Conservation (phyloP, 1,284 basidiomycete species). For the Mycena citricolor region DNA sequence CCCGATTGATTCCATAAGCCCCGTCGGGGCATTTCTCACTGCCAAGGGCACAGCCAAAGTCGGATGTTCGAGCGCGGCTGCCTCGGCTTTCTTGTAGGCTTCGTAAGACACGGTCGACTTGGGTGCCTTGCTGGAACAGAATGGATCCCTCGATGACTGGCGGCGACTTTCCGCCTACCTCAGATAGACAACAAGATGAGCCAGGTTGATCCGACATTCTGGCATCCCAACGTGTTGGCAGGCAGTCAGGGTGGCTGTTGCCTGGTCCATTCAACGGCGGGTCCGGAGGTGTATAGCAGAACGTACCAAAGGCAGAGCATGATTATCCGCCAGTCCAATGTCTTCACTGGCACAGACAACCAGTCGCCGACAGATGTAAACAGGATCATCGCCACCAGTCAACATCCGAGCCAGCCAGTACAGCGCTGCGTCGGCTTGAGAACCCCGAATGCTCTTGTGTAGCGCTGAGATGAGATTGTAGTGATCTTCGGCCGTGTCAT, state of each 20-base stretch:
- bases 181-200: slow-evolving; percentile 81
- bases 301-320: slow-evolving; percentile 70
- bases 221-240: slow-evolving; percentile 87
- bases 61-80: slow-evolving; percentile 52
- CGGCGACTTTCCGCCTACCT: too few species aligned
- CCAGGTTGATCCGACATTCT: slow-evolving; percentile 75
- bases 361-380: slow-evolving; percentile 81
- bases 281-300: neutral
- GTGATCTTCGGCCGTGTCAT: slow-evolving; percentile 74
- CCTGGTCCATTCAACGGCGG: slow-evolving; percentile 41
- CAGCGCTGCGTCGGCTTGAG: slow-evolving; percentile 77
- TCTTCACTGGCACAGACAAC: slow-evolving; percentile 87
- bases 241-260: slow-evolving; percentile 75
- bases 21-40: slow-evolving; percentile 87
- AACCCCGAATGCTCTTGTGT: slow-evolving; percentile 85
- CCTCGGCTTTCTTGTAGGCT: slow-evolving; percentile 74
- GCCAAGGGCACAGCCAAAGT: slow-evolving; percentile 70
- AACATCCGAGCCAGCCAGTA: slow-evolving; percentile 90
- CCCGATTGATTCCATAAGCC: slow-evolving; percentile 79
- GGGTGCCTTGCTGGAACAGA: slow-evolving; percentile 54
- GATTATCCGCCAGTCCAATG: slow-evolving; percentile 75
- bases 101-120: slow-evolving; percentile 83
- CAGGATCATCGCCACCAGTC: slow-evolving; percentile 83
- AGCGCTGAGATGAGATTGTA: slow-evolving; percentile 90
- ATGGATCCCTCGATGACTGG: too few species aligned